phyloP scores from a whole-genome alignment of 306 rosid genomes.

The Castanospermum australe region DNA sequence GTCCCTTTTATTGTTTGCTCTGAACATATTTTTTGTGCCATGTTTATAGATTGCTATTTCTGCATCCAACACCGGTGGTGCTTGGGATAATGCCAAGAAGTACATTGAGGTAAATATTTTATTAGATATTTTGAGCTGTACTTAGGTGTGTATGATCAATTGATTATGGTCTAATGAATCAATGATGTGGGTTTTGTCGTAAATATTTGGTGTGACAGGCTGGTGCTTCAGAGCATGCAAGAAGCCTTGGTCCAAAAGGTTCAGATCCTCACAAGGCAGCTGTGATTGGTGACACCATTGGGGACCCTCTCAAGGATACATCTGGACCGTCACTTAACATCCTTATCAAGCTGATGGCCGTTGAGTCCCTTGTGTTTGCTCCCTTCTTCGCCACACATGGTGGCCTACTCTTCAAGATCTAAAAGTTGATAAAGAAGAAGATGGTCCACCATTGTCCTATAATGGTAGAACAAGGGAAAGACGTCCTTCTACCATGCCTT shows the following conservation, averaged over 20 bases:
- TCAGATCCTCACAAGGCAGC: constrained; percentile 94
- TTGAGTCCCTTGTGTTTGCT: constrained; percentile 92
- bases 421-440: not conserved
- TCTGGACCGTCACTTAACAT: constrained; percentile 98
- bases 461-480: not conserved
- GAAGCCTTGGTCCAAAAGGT: constrained; percentile 90
- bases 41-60: constrained; percentile 81
- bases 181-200: not conserved
- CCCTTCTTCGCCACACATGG: constrained; percentile 97
- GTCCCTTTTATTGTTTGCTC: not conserved
- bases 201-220: constrained; percentile 51
- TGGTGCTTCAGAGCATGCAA: constrained; percentile 89
- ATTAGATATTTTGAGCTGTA: not conserved
- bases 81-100: constrained; percentile 98
- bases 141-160: not conserved
- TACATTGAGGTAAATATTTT: constrained; percentile 74
- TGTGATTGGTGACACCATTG: constrained; percentile 96
- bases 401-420: constrained; percentile 84
- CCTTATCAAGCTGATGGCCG: constrained; percentile 96
- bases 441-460: constrained; percentile 8
- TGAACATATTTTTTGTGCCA: not conserved
- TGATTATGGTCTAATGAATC: not conserved
- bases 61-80: constrained; percentile 99
- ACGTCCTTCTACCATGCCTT: not conserved
- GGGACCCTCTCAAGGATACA: constrained; percentile 95